Evolutionary conservation across 1,139 yeast species (phyloP).

Genomic region (Debaryomycetaceae sp.): DNA sequence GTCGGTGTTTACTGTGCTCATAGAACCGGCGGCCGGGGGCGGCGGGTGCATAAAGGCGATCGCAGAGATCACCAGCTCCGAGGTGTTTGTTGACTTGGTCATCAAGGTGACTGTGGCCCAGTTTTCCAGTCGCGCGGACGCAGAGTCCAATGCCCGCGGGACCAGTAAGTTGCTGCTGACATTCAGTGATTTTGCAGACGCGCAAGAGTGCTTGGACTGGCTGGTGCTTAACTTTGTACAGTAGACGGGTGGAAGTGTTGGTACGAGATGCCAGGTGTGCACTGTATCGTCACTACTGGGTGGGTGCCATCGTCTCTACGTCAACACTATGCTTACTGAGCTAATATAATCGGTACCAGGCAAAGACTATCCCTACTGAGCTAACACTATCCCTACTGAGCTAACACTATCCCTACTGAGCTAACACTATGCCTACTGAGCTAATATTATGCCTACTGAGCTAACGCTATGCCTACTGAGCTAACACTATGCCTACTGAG

Average conservation of each 20-base stretch:
- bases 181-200: conserved; percentile 50
- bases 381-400: too few species aligned
- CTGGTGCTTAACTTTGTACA: conserved; percentile 27
- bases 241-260: too few species aligned
- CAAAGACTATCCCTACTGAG: not conserved
- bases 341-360: conserved; percentile 1
- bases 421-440: too few species aligned
- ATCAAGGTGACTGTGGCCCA: conserved; percentile 21
- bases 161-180: conserved; percentile 30
- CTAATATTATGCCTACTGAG: too few species aligned
- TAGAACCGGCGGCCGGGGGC: conserved; percentile 5
- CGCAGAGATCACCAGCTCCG: conserved; percentile 28
- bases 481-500: too few species aligned
- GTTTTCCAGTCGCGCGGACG: conserved; percentile 19
- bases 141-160: conserved; percentile 23
- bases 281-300: too few species aligned
- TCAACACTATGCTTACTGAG: too few species aligned
- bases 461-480: too few species aligned
- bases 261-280: too few species aligned
- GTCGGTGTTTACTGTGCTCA: conserved; percentile 13
- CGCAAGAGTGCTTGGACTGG: conserved; percentile 63
- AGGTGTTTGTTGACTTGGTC: conserved; percentile 29
- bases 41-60: conserved; percentile 15
- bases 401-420: too few species aligned
- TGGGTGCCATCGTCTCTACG: too few species aligned